A percentile compares a stretch with the other conserved stretches of the same genome.
Conservation (phyloP, 495 filamentous ascomycete species). For the Podospora fimiseda region DNA sequence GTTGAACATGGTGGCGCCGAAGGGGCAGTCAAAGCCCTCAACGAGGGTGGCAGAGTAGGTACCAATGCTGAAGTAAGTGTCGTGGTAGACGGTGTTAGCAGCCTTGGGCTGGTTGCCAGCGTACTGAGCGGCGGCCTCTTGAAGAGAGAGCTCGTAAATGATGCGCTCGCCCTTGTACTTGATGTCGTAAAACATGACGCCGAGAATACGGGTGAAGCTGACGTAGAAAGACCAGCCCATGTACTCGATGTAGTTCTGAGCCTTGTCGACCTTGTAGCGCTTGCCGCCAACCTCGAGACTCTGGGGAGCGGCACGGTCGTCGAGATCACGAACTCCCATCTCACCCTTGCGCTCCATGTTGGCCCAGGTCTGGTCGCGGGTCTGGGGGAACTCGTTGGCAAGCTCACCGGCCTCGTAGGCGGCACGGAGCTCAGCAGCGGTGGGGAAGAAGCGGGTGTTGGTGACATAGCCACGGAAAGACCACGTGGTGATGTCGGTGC, state of each 20-base stretch:
- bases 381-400: constrained; percentile 23
- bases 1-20: constrained; percentile 43
- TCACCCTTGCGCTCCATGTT: constrained; percentile 29
- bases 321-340: constrained; percentile 32
- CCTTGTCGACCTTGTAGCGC: constrained; percentile 38
- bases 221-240: constrained; percentile 53
- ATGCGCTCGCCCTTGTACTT: constrained; percentile 49
- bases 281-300: constrained; percentile 33
- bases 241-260: constrained; percentile 48
- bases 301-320: constrained; percentile 35
- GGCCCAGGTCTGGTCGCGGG: constrained; percentile 26
- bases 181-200: constrained; percentile 46
- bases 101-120: constrained; percentile 45
- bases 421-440: constrained; percentile 26
- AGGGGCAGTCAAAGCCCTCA: constrained; percentile 49
- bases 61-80: constrained; percentile 43
- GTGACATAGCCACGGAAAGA: constrained; percentile 32
- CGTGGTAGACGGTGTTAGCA: constrained; percentile 38
- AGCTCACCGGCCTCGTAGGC: constrained; percentile 36
- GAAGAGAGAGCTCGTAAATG: constrained; percentile 50
- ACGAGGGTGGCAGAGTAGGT: constrained; percentile 38
- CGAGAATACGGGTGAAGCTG: constrained; percentile 37
- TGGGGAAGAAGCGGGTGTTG: constrained; percentile 28
- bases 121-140: constrained; percentile 51
- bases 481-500: constrained; percentile 32